phyloP scores from a whole-genome alignment of 768 basidiomycete species.

The Trametes meyenii region DNA sequence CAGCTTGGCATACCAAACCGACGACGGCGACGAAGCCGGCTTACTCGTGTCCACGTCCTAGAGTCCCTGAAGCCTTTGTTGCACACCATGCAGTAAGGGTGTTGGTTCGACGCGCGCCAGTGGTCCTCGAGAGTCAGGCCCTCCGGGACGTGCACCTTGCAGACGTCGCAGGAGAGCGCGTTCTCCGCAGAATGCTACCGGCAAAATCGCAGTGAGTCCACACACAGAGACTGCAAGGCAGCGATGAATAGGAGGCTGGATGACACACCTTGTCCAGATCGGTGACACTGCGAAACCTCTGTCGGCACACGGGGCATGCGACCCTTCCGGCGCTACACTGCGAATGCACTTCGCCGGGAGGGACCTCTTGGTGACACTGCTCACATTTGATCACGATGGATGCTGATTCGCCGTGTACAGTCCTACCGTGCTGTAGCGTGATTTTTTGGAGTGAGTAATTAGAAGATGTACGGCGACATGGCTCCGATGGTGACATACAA shows the following conservation, averaged over 20 bases:
- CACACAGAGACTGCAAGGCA: too few species aligned
- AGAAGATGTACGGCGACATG: not conserved
- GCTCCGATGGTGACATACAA: not conserved
- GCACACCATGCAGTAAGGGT: constrained; percentile 9
- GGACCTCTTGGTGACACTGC: not conserved
- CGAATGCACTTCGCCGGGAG: not conserved
- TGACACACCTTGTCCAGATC: not conserved
- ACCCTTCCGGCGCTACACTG: not conserved
- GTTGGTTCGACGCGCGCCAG: constrained; percentile 6
- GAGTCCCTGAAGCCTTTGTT: not conserved
- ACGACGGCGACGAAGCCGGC: not conserved
- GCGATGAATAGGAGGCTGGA: too few species aligned
- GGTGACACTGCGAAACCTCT: not conserved
- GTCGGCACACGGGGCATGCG: not conserved
- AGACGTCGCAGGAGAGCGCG: constrained; percentile 3
- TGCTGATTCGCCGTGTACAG: not conserved
- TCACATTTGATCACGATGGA: not conserved
- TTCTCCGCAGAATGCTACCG: constrained; percentile 4
- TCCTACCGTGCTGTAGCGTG: not conserved
- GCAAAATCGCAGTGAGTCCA: too few species aligned
- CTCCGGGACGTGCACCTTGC: constrained; percentile 1
- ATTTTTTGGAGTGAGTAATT: not conserved
- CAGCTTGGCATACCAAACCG: not conserved
- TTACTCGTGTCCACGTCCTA: not conserved
- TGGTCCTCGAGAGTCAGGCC: constrained; percentile 4